These are phyloP conservation scores for Aspergillus conjunctus DNA, from an alignment of 495 filamentous ascomycete species.

Conservation along the genomic window DNA sequence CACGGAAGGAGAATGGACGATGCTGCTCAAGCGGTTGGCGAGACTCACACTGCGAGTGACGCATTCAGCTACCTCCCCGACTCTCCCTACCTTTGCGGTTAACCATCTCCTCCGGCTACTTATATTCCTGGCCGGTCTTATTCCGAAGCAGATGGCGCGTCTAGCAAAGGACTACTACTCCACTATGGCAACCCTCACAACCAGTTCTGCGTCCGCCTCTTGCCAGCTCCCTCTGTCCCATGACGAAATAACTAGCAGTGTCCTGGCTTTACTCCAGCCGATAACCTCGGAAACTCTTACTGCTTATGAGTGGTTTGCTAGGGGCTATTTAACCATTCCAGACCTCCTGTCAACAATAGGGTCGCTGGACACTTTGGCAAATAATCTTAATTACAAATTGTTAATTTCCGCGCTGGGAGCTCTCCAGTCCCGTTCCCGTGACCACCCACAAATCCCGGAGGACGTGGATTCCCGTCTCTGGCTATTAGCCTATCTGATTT, in stretches of 20 bases:
- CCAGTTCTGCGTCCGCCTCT: slow-evolving; percentile 29
- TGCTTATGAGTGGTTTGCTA: slow-evolving; percentile 61
- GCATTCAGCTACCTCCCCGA: slow-evolving; percentile 29
- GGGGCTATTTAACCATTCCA: slow-evolving; percentile 54
- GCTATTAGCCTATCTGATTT: slow-evolving; percentile 81
- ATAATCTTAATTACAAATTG: slow-evolving; percentile 55
- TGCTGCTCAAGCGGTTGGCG: slow-evolving; percentile 50
- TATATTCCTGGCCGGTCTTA: slow-evolving; percentile 40
- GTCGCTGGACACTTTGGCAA: slow-evolving; percentile 50
- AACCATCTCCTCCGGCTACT: slow-evolving; percentile 43
- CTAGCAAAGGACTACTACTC: slow-evolving; percentile 47
- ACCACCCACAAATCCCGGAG: slow-evolving; percentile 23
- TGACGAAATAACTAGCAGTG: slow-evolving; percentile 34
- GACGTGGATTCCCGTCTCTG: slow-evolving; percentile 58
- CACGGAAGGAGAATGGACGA: slow-evolving; percentile 50
- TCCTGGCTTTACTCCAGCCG: slow-evolving; percentile 52
- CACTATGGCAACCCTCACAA: slow-evolving; percentile 46
- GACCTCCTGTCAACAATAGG: slow-evolving; percentile 45
- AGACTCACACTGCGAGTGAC: slow-evolving; percentile 47
- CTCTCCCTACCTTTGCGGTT: slow-evolving; percentile 29
- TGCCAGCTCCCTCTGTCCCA: slow-evolving; percentile 24
- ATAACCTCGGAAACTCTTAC: slow-evolving; percentile 49
- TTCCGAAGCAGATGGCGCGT: slow-evolving; percentile 52
- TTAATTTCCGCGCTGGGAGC: slow-evolving; percentile 51
- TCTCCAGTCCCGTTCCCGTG: slow-evolving; percentile 34